Base-by-base conservation (phyloP, 192 early-diverging fungal species). In the Backusella sp. region DNA sequence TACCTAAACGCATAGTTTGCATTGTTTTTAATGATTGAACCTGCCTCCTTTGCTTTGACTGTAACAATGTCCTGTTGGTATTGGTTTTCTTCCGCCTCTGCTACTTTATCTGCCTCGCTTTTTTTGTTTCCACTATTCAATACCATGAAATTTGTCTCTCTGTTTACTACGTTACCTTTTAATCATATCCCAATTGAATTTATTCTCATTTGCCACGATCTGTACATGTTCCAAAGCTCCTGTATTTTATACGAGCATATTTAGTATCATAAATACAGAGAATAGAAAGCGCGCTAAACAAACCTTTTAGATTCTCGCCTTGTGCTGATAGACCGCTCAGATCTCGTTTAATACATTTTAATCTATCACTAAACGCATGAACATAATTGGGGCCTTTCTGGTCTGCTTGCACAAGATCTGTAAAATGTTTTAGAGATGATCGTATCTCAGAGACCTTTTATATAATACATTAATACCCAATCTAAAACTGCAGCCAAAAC, bases 381-480 rank as follows among this genome's bases (percentile, higher is more conserved):
- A 76, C 75, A 59, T 37, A 76, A 69, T 76, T 39, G 11, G 75
- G 75, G n/a, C 46, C 68, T 21, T 76, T 76, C 21, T 59, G 34
- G 7, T 76, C 75, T 26, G 42, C 28, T 41, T 76, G 66, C 30
- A 76, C 39, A 39, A 76, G 68, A 15, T 66, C 37, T 23, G 68
- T 70, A 69, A 76, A 76, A 21, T 76, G 41, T 19, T 39, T n/a
- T 2, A 76, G 30, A 69, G 75, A 76, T 41, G 75, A 56, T 56
- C 75, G 41, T 23, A 76, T 76, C 44, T 76, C 75, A 41, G 75
- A 68, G 11, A 76, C 75, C 75, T 73, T 39, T 56, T 53, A 19
- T 32, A 66, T 46, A 52, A 53, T 39, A 39, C 37, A 35, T 30
- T 56, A 30, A 73, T 7, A n/a, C 15, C 19, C 19, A 21, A 35